Conservation (phyloP, 805 yeast genomes). For the Saturnispora mendoncae region DNA sequence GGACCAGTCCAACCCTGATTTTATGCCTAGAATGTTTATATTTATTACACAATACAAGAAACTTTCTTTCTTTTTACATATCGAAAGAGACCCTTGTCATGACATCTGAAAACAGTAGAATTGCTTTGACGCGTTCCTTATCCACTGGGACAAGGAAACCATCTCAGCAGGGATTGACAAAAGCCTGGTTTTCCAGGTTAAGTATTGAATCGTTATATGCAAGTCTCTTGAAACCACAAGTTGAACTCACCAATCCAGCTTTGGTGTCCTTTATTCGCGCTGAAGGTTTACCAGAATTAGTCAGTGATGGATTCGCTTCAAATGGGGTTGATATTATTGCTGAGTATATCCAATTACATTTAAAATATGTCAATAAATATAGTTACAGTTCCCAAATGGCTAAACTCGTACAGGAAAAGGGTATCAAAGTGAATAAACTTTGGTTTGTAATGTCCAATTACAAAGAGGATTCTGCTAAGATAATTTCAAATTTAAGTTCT, state of each 20-base stretch:
- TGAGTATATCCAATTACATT: not conserved
- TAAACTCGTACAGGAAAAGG: not conserved
- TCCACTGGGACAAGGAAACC: not conserved
- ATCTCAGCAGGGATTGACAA: not conserved
- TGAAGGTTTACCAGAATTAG: constrained; percentile 4
- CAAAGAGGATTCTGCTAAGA: not conserved
- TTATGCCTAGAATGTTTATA: no score
- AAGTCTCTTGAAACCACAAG: not conserved
- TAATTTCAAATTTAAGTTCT: not conserved
- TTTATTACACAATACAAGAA: no score
- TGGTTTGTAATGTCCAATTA: not conserved
- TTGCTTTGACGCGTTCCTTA: not conserved
- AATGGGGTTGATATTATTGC: not conserved
- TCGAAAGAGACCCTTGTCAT: no score
- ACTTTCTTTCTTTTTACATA: no score
- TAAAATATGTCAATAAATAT: not conserved
- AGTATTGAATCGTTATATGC: constrained; percentile 2
- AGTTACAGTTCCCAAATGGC: not conserved
- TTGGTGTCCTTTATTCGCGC: constrained; percentile 1
- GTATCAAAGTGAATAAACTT: not conserved
- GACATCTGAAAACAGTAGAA: no score
- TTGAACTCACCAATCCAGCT: not conserved
- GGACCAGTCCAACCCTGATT: not conserved
- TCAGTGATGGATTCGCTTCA: not conserved
- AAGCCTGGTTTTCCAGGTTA: not conserved